Base-by-base conservation (phyloP, 1,284 basidiomycete genomes). In the Puccinia coronata region DNA sequence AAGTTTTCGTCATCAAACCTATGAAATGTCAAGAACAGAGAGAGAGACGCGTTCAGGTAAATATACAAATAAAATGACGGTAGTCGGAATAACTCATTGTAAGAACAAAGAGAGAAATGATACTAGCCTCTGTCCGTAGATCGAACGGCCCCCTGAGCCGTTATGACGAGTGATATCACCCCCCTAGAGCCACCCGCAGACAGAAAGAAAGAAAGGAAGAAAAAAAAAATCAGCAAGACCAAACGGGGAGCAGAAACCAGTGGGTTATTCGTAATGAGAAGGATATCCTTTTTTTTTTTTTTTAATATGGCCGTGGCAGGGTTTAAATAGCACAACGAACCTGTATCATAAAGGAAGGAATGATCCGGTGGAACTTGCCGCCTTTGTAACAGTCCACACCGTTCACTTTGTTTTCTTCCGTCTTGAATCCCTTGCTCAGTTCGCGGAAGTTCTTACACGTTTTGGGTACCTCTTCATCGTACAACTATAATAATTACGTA, bases 271-370 rank as follows among this genome's bases (percentile, higher is more conserved):
- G n/a, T n/a, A n/a, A n/a, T n/a, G n/a, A n/a, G n/a, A n/a, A n/a
- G n/a, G n/a, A n/a, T n/a, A n/a, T n/a, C n/a, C n/a, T n/a, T n/a
- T n/a, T n/a, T n/a, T n/a, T n/a, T n/a, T n/a, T n/a, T n/a, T n/a
- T n/a, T n/a, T n/a, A n/a, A n/a, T n/a, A n/a, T n/a, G n/a, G n/a
- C n/a, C n/a, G n/a, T n/a, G n/a, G n/a, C n/a, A n/a, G n/a, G n/a
- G n/a, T n/a, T n/a, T n/a, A n/a, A n/a, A n/a, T n/a, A n/a, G n/a
- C n/a, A n/a, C n/a, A n/a, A 43, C 85, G 84, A 12, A 85, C 86
- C 76, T 86, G 86, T 36, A 83, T 83, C 85, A 86, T 86, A 61
- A 86, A 86, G 70, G 85, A 83, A 34, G 83, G 84, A 82, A 86
- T 86, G 80, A 86, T 84, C 53, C 86, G 84, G 72, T 86, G 86